Evolutionary conservation across 768 basidiomycete species (phyloP).

Genomic region (Mycena maculata): DNA sequence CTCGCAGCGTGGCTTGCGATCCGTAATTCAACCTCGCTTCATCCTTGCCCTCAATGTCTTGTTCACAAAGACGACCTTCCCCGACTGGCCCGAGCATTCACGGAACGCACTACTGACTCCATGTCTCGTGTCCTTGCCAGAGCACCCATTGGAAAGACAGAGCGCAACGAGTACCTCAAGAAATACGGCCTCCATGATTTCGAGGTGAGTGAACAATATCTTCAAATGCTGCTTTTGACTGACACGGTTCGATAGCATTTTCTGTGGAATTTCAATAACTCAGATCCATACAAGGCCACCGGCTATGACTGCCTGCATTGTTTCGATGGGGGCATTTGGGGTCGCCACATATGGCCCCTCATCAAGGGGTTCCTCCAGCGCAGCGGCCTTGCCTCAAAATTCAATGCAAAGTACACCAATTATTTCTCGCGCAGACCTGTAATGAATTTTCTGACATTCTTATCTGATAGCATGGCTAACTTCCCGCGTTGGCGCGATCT

Average conservation of each 20-base stretch:
- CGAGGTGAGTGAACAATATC: conserved; percentile 2
- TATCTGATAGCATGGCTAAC: conserved; percentile 13
- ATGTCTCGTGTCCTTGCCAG: neutral
- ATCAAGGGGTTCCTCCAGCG: conserved; percentile 13
- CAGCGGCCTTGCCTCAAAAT: neutral
- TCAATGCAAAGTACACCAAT: conserved; percentile 11
- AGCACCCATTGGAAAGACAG: neutral
- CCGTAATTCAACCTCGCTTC: conserved; percentile 4
- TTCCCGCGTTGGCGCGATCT: conserved; percentile 26
- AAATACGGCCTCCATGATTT: conserved; percentile 27
- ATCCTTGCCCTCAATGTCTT: conserved; percentile 30
- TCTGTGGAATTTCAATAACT: conserved; percentile 18
- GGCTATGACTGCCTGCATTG: conserved; percentile 24
- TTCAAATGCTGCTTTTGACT: neutral
- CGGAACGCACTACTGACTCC: conserved; percentile 6
- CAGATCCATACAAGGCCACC: conserved; percentile 13
- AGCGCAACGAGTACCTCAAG: conserved; percentile 18
- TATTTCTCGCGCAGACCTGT: neutral
- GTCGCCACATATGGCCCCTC: conserved; percentile 19
- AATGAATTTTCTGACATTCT: neutral
- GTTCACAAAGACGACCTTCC: conserved; percentile 20
- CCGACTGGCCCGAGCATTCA: neutral
- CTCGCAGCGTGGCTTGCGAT: conserved; percentile 24
- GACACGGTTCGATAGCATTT: conserved; percentile 6
- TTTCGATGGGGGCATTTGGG: conserved; percentile 19